Evolutionary conservation across 352 stramenopile species (phyloP), one percentile per base, ranked within the genome.

Genomic region (Peronospora farinosa): DNA sequence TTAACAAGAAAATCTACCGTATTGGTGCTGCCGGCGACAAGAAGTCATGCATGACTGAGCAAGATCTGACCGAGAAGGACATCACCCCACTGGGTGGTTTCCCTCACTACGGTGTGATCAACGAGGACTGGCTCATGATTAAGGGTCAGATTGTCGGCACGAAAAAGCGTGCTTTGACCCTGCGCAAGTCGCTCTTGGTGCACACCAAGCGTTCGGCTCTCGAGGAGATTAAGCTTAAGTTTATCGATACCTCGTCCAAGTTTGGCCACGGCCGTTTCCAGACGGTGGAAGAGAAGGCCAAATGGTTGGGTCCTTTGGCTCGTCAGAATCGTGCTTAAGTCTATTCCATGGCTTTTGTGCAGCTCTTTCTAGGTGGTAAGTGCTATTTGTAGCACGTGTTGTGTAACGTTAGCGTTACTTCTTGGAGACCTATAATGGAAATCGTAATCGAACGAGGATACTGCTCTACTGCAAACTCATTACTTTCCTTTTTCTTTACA

Each of bases 1-100:
- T 98, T 64, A 99, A 99, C 95, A 99, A 99, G 86, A 98, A 99
- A 91, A 97, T 99, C 57, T 99, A 99, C 92, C 95, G 96, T 54
- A 92, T 99, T 44, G 97, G 97, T 75, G 84, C 78, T 37, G 72
- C 78, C 39, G 86, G 86, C 28, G 86, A 96, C 67, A 88, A 90
- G 69, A 97, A 97, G 68, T 97, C 84, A 72, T 96, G 81, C 78
- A 96, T 96, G 67, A 99, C 97, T 11, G 95, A 99, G 63, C 86
- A 96, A 57, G 97, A 99, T 78, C 83, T 99, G 67, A 99, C 97
- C 35, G 96, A 98, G 80, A 99, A 99, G 93, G 80, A 77, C 65
- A 99, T 99, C 80, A 99, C 95, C 46, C 97, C 97, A 48, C 91
- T 99, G 57, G 97, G 97, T 77, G 97, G 97, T 69, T 99, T 99